Percentiles rank a stretch among this genome's conserved stretches.
These are phyloP conservation scores for Isoetes taiwanensis DNA, from an alignment of 75 land plant genomes.

Conservation along the genomic window DNA sequence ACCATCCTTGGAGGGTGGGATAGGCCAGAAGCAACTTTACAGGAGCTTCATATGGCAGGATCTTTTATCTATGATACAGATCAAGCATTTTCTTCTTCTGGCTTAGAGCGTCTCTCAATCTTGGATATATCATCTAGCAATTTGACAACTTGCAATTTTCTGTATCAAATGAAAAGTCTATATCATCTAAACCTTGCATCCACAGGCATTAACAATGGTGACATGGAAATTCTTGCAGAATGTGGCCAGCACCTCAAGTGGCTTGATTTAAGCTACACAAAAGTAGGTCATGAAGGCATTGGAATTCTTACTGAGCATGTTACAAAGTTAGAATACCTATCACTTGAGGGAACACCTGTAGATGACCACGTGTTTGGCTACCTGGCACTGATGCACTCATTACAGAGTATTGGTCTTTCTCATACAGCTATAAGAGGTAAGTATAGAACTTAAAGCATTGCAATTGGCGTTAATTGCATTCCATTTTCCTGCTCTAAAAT, in stretches of 20 bases:
- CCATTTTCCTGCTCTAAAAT: neutral
- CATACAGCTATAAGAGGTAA: conserved; percentile 65
- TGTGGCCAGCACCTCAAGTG: conserved; percentile 44
- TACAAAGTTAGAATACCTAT: conserved; percentile 46
- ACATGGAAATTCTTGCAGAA: conserved; percentile 25
- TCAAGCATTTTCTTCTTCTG: conserved; percentile 25
- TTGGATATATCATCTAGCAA: conserved; percentile 48
- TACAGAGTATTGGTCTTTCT: conserved; percentile 45
- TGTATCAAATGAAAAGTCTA: conserved; percentile 30
- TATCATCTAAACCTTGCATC: conserved; percentile 50
- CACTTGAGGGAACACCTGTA: conserved; percentile 45
- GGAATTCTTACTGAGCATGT: conserved; percentile 44
- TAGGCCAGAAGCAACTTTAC: conserved; percentile 16
- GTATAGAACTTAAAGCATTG: neutral
- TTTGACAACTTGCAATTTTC: conserved; percentile 22
- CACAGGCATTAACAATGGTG: conserved; percentile 25
- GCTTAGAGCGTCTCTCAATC: conserved; percentile 12
- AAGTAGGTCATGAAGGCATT: conserved; percentile 47
- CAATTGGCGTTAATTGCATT: neutral
- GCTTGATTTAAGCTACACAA: conserved; percentile 55
- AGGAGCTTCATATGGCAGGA: conserved; percentile 45
- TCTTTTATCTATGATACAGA: conserved; percentile 25
- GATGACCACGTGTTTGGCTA: conserved; percentile 52
- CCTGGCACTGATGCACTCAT: conserved; percentile 40
- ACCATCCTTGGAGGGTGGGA: conserved; percentile 29